Evolutionary conservation across 2,329 filamentous ascomycete genomes (phyloP), one percentile per base, ranked within the genome.

Genomic region (Reticulascus tulasneorum): DNA sequence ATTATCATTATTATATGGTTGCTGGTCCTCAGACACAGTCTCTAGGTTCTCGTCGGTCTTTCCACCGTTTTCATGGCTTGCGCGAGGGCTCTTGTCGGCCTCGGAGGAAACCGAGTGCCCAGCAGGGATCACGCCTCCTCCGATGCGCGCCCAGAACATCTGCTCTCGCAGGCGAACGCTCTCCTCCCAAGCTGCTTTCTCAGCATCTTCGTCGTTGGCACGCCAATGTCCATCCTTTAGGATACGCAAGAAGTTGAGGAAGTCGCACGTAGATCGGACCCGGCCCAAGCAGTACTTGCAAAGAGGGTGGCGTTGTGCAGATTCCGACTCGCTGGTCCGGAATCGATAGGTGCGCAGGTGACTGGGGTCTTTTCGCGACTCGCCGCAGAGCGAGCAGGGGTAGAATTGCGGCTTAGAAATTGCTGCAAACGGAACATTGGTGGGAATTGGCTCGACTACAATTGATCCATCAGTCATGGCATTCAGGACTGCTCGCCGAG

Each of bases 141-240:
- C 91, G 34, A 98, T 79, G 37, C 93, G 78, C 33, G 86, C 80
- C 93, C 93, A 98, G 58, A 98, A 98, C 85, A 98, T 95, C 49
- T 91, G 82, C 59, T 98, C 93, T 33, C 93, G 75, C 30, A 97
- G 63, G 20, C 84, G 79, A 9, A 96, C 85, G 38, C 88, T 88
- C 66, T 98, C 93, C 56, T 97, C 91, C 93, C 93, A 98, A 0
- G 89, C 88, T 19, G 80, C 78, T 54, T 85, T 87, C 61, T 94
- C 87, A 22, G 89, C 86, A 32, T 93, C 87, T 24, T 84, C 78
- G 38, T 85, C 86, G 29, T 90, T 86, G 10, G 84, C 82, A 33
- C 86, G 80, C 81, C 93, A 93, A 52, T 95, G 85, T 3, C 93
- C 93, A 50, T 96, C 91, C 48, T 91, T 87, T 39, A 97, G 77